phyloP scores from a whole-genome alignment of 208 protist species.

The Acanthamoeba polyphaga region DNA sequence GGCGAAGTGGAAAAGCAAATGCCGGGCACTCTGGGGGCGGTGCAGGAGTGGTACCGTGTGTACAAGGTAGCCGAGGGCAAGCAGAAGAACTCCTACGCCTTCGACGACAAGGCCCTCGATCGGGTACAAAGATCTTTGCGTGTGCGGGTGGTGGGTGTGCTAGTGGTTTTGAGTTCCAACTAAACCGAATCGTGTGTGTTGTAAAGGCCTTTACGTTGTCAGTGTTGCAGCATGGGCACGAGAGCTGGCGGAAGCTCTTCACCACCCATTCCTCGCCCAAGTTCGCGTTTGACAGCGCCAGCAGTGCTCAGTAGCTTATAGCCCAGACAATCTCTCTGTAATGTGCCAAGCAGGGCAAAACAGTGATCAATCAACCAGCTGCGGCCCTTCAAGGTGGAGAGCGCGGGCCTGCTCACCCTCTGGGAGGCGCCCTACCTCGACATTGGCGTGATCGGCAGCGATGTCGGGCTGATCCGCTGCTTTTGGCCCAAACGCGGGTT shows the following conservation, averaged over 20 bases:
- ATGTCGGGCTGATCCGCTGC: too few species aligned
- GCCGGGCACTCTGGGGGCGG: constrained; percentile 82
- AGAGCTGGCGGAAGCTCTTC: constrained; percentile 61
- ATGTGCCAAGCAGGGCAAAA: too few species aligned
- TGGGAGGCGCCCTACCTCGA: too few species aligned
- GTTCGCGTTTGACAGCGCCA: constrained; percentile 9
- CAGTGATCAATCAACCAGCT: too few species aligned
- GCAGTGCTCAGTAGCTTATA: too few species aligned
- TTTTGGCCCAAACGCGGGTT: too few species aligned
- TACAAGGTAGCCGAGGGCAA: constrained; percentile 82
- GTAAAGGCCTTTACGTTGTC: constrained; percentile 30
- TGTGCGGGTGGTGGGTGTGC: not conserved
- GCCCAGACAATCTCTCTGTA: too few species aligned
- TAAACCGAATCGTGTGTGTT: too few species aligned
- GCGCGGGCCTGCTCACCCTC: too few species aligned
- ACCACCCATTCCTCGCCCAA: not conserved
- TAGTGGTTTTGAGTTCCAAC: too few species aligned
- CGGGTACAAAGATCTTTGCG: not conserved
- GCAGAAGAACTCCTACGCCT: constrained; percentile 78
- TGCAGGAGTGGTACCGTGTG: constrained; percentile 77
- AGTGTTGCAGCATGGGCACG: constrained; percentile 6
- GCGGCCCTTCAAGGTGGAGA: too few species aligned
- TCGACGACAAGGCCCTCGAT: constrained; percentile 23
- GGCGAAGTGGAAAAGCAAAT: constrained; percentile 86
- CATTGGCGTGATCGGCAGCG: too few species aligned